A percentile compares a stretch with the other conserved stretches of the same genome.
These are phyloP conservation scores for Phytophthora meadii DNA, from an alignment of 352 stramenopile species.

Conservation along the genomic window DNA sequence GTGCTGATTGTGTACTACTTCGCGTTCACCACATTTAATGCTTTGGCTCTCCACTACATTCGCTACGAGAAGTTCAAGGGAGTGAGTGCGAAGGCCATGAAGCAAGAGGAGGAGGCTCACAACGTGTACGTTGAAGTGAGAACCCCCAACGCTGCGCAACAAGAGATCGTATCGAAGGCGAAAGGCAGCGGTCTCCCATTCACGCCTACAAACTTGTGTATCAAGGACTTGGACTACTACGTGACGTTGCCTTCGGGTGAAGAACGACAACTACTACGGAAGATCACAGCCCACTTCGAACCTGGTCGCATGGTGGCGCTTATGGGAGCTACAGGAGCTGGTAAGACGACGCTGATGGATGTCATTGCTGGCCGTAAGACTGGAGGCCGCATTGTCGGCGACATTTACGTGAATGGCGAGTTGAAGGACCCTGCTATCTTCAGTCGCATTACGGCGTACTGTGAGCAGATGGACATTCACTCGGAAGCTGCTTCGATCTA, in stretches of 20 bases:
- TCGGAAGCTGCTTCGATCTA: slow-evolving; percentile 64
- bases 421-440: slow-evolving; percentile 82
- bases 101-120: slow-evolving; percentile 18
- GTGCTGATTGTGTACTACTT: slow-evolving; percentile 53
- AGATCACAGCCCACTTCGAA: slow-evolving; percentile 53
- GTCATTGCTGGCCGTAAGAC: slow-evolving; percentile 63
- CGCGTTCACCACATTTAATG: slow-evolving; percentile 49
- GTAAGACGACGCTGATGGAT: slow-evolving; percentile 68
- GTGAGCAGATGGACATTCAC: slow-evolving; percentile 50
- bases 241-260: slow-evolving; percentile 60
- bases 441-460: slow-evolving; percentile 68
- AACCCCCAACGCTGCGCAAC: slow-evolving; percentile 13
- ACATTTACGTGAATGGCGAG: slow-evolving; percentile 90
- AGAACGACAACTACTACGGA: slow-evolving; percentile 44
- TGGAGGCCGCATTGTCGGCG: slow-evolving; percentile 69
- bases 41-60: slow-evolving; percentile 48
- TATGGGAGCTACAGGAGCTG: slow-evolving; percentile 66
- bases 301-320: slow-evolving; percentile 30
- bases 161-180: neutral
- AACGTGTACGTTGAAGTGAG: slow-evolving; percentile 43
- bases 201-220: slow-evolving; percentile 44
- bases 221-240: slow-evolving; percentile 56
- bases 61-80: slow-evolving; percentile 42
- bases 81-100: slow-evolving; percentile 30
- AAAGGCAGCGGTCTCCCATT: slow-evolving; percentile 38